phyloP scores from a whole-genome alignment of 805 yeast genomes.

The Priceomyces fermenticarens region DNA sequence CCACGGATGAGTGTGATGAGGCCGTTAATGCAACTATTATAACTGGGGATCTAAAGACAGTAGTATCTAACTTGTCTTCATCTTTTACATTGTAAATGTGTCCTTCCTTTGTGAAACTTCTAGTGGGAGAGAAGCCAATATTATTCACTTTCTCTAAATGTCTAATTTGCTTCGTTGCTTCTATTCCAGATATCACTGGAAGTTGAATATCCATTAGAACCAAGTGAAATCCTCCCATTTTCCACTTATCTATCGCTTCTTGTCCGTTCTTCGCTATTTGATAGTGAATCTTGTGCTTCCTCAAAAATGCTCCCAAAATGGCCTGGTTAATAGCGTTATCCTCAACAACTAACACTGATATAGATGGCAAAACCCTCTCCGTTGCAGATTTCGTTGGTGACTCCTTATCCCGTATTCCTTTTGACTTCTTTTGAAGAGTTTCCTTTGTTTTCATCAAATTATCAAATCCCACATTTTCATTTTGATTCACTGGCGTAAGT shows the following conservation, averaged over 20 bases:
- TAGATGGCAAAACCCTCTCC: conserved; percentile 77
- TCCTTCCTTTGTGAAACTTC: conserved; percentile 16
- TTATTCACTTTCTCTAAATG: conserved; percentile 75
- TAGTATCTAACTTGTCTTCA: conserved; percentile 57
- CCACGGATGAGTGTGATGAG: conserved; percentile 71
- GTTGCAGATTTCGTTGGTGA: conserved; percentile 26
- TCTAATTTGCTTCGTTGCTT: conserved; percentile 90
- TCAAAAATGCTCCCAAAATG: conserved; percentile 82
- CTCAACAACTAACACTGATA: conserved; percentile 90
- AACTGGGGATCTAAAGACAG: conserved; percentile 85
- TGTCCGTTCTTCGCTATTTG: conserved; percentile 89
- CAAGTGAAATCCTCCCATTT: conserved; percentile 89
- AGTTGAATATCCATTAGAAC: conserved; percentile 96
- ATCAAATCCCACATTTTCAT: neutral
- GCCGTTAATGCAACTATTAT: conserved; percentile 97
- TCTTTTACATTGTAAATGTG: conserved; percentile 21
- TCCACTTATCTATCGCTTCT: conserved; percentile 94
- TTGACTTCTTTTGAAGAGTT: neutral
- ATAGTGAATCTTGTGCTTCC: conserved; percentile 79
- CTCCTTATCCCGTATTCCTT: neutral
- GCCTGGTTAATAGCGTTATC: conserved; percentile 94
- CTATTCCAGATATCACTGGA: conserved; percentile 94
- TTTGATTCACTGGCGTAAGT: conserved; percentile 3
- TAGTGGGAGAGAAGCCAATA: conserved; percentile 61
- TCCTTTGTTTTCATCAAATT: conserved; percentile 1